Conservation (phyloP, 805 yeast species). For the Metschnikowia picachoensis region DNA sequence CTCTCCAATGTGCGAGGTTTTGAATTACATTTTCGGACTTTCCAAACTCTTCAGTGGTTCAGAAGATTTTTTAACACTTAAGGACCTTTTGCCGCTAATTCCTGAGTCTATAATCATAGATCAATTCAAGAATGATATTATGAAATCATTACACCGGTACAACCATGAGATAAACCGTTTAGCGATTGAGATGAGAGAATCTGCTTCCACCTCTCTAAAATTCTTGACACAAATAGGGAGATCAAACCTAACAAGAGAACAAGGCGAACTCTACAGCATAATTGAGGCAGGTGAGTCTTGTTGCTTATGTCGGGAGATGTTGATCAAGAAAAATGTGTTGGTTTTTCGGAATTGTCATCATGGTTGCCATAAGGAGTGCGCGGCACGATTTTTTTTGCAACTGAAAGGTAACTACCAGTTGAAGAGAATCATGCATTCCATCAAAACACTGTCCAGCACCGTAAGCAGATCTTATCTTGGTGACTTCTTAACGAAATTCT, state of each 20-base stretch:
- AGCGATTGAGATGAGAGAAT: constrained; percentile 71
- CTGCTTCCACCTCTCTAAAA: constrained; percentile 54
- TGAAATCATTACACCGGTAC: constrained; percentile 70
- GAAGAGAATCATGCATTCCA: constrained; percentile 56
- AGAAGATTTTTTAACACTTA: constrained; percentile 50
- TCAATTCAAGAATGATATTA: constrained; percentile 78
- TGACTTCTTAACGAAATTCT: constrained; percentile 53
- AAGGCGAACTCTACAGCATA: constrained; percentile 51
- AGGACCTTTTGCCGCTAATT: constrained; percentile 78
- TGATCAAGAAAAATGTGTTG: constrained; percentile 69
- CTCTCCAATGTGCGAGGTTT: constrained; percentile 21
- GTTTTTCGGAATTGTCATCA: constrained; percentile 85
- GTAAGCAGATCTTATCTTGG: constrained; percentile 52
- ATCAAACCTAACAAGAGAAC: constrained; percentile 27
- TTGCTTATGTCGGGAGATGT: constrained; percentile 60
- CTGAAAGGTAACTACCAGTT: constrained; percentile 63
- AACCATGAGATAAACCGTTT: constrained; percentile 62
- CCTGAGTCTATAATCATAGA: constrained; percentile 83
- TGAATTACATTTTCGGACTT: constrained; percentile 30
- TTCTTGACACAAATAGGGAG: constrained; percentile 57
- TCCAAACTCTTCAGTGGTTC: constrained; percentile 24
- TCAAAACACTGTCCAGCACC: constrained; percentile 42
- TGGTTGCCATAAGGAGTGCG: constrained; percentile 84
- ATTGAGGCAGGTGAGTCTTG: constrained; percentile 87
- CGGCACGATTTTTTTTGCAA: constrained; percentile 55